These are phyloP conservation scores for Apiospora marii DNA, from an alignment of 2,329 filamentous ascomycete genomes.

Conservation along the genomic window DNA sequence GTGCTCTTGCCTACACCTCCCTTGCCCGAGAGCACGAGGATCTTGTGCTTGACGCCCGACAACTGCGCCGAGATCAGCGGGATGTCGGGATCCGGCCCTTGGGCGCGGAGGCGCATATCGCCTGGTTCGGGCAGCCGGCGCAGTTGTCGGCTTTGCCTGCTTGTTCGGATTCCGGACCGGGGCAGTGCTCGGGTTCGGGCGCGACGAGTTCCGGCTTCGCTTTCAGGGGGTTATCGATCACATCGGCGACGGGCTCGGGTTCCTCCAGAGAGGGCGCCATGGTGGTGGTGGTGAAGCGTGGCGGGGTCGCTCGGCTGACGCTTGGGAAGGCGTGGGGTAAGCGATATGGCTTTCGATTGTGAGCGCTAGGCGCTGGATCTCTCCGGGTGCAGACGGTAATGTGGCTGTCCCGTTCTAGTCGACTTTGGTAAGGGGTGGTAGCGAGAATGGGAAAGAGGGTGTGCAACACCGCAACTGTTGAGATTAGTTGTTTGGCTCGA, in stretches of 20 bases:
- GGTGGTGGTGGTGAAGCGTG: constrained; percentile 26
- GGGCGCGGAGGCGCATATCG: constrained; percentile 91
- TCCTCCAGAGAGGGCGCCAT: constrained; percentile 88
- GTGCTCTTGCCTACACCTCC: constrained; percentile 97
- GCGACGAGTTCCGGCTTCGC: constrained; percentile 85
- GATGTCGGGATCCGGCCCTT: constrained; percentile 95
- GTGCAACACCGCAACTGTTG: not conserved
- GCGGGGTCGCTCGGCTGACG: not conserved
- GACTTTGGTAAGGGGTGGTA: not conserved
- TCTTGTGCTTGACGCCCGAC: constrained; percentile 84
- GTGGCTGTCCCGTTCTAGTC: not conserved
- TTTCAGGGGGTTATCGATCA: constrained; percentile 79
- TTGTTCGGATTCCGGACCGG: constrained; percentile 81
- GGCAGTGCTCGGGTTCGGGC: constrained; percentile 96
- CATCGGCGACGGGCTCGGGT: constrained; percentile 70
- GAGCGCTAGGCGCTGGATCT: not conserved
- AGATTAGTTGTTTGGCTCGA: not conserved
- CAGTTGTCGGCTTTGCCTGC: constrained; percentile 82
- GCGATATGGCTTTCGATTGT: not conserved
- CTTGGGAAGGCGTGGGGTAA: not conserved
- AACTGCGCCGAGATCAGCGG: constrained; percentile 86
- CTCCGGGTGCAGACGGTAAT: not conserved
- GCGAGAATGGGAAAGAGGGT: not conserved
- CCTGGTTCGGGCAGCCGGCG: constrained; percentile 93
- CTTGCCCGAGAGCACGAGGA: constrained; percentile 92